These are phyloP conservation scores for Hypomontagnella monticulosa DNA, from an alignment of 495 filamentous ascomycete genomes.

Conservation along the genomic window DNA sequence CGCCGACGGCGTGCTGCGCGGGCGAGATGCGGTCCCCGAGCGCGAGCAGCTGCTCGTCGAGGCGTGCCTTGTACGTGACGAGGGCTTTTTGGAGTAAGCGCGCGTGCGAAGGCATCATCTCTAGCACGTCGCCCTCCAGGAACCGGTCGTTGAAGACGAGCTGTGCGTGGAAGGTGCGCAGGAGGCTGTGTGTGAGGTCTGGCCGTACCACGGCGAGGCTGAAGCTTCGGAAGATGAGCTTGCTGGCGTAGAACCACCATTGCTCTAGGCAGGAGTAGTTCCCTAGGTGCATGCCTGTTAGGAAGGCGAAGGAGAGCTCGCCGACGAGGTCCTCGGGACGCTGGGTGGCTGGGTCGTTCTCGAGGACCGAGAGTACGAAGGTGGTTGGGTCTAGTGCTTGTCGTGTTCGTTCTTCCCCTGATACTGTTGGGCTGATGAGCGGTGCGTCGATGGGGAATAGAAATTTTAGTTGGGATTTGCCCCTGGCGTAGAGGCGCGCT, in stretches of 20 bases:
- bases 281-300: conserved; percentile 81
- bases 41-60: conserved; percentile 49
- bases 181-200: conserved; percentile 65
- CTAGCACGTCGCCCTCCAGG: conserved; percentile 64
- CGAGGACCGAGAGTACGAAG: conserved; percentile 45
- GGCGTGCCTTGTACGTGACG: conserved; percentile 53
- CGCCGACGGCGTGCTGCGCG: conserved; percentile 48
- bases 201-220: conserved; percentile 65
- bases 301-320: conserved; percentile 85
- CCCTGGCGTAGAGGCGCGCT: conserved; percentile 53
- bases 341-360: neutral
- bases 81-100: conserved; percentile 49
- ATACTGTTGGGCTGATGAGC: conserved; percentile 74
- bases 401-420: conserved; percentile 67
- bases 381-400: conserved; percentile 47
- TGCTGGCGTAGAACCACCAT: conserved; percentile 78
- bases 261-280: conserved; percentile 89
- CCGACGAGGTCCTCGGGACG: conserved; percentile 70
- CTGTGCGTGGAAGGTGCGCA: conserved; percentile 74
- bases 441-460: conserved; percentile 60
- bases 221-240: conserved; percentile 75
- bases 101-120: conserved; percentile 54
- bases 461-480: conserved; percentile 55
- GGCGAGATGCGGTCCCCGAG: conserved; percentile 43
- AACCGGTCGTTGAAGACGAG: conserved; percentile 73